Base-by-base conservation (phyloP, 306 rosid genomes). In the Ormosia emarginata region DNA sequence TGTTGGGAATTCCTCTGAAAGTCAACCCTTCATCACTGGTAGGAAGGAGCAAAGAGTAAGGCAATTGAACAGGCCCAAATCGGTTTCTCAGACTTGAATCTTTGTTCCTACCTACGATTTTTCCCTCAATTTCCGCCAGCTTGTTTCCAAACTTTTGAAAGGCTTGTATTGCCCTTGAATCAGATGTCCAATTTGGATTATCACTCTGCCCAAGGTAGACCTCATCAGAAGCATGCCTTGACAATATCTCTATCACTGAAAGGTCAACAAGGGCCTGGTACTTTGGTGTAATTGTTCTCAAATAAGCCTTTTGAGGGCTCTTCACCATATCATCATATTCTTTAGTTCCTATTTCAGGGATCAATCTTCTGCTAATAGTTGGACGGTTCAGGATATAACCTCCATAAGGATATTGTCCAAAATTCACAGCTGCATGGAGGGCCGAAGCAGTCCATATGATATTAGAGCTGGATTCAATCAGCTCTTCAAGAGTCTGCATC, bases 1-100 rank as follows among this genome's bases (percentile, higher is more conserved):
- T 93, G 46, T 91, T 93, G 50, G 96, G 96, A 63, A 89, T 88
- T 40, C 98, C 98, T 75, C 84, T 85, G 10, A 85, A 86, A 1
- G 93, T 90, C 2, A 93, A 80, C 4, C 98, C 96, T 30, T 79
- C 84, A 1, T 71, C 55, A 30, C 98, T 87, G 0, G 85, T 37
- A 40, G 94, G 98, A 77, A 81, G 69, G 9, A 91, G 94, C 71
- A 91, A n/a, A 46, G 93, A 90, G 80, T 93, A 93, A 0, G 93
- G 93, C 62, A 91, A 4, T 24, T 88, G 69, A 8, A 65, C 85
- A 0, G 92, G 94, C 3, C 98, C 93, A 61, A 0, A 7, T 18
- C 97, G 71, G 69, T 90, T 91, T 39, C 79, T 29, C 46, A 74
- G 15, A 0, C 17, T 49, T 13, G 63, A 4, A 36, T 84, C 58